phyloP scores from a whole-genome alignment of 352 stramenopile genomes.

The Phytopythium kandeliae region DNA sequence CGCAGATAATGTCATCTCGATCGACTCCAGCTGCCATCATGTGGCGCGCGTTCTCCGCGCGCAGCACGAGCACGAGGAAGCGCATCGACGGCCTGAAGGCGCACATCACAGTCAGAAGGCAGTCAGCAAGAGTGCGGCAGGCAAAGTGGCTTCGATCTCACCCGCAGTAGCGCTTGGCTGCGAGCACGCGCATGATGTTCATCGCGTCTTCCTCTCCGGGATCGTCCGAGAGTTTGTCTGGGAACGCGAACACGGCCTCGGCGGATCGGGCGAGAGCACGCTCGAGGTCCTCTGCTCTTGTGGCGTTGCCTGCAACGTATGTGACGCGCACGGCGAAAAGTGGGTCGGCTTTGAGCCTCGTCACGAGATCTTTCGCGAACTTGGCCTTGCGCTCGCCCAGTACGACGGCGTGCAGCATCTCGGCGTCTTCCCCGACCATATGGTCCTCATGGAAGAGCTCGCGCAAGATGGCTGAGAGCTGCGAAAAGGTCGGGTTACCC shows the following conservation, averaged over 20 bases:
- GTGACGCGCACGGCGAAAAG: constrained; percentile 77
- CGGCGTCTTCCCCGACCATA: constrained; percentile 26
- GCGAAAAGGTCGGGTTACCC: constrained; percentile 78
- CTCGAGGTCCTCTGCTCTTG: constrained; percentile 67
- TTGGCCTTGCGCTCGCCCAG: constrained; percentile 62
- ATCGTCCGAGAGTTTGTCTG: constrained; percentile 74
- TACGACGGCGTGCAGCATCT: constrained; percentile 62
- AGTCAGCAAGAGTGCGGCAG: not conserved
- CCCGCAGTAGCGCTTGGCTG: constrained; percentile 68
- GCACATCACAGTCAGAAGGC: not conserved
- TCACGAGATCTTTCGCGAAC: constrained; percentile 65
- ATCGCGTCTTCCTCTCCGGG: constrained; percentile 68
- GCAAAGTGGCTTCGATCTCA: too few species aligned
- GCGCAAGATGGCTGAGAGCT: constrained; percentile 74
- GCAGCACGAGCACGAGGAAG: constrained; percentile 73
- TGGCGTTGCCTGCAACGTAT: constrained; percentile 74
- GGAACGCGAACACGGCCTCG: constrained; percentile 78
- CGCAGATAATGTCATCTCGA: constrained; percentile 78
- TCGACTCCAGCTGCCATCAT: constrained; percentile 76
- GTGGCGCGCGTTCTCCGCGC: constrained; percentile 68
- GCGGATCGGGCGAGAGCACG: constrained; percentile 47
- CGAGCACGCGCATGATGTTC: constrained; percentile 82
- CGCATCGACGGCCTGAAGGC: constrained; percentile 37
- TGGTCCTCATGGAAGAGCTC: constrained; percentile 90
- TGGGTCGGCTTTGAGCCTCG: constrained; percentile 68